These are phyloP conservation scores for Ceratocystis lukuohia DNA, from an alignment of 2,329 filamentous ascomycete genomes.

Conservation along the genomic window DNA sequence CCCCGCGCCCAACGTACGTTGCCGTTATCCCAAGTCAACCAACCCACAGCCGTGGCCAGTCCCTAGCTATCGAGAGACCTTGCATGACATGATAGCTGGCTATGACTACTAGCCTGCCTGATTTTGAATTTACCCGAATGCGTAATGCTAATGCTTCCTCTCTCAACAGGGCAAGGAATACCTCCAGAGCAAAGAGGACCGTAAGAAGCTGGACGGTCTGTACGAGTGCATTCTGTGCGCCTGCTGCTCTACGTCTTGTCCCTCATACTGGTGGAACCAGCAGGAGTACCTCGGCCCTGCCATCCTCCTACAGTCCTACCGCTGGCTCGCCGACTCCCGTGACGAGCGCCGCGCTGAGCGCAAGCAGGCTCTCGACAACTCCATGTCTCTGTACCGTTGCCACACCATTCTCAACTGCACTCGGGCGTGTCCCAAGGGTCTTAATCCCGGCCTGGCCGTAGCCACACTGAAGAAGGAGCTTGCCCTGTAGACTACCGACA, in stretches of 20 bases:
- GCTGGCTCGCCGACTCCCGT: constrained; percentile 89
- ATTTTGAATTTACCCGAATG: neutral
- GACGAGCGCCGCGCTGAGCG: constrained; percentile 81
- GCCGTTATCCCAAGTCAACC: neutral
- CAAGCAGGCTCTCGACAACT: constrained; percentile 88
- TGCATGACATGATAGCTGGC: too few relatives aligned
- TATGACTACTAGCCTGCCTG: neutral
- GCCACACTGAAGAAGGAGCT: constrained; percentile 98
- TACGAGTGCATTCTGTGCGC: constrained; percentile 99
- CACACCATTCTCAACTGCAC: constrained; percentile 99
- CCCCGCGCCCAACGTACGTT: constrained; percentile 64
- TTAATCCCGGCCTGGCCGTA: constrained; percentile 91
- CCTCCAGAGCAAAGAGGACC: constrained; percentile 81
- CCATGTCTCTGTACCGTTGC: constrained; percentile 96
- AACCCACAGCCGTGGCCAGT: too few relatives aligned
- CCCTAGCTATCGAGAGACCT: too few relatives aligned
- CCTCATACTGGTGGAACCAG: constrained; percentile 99
- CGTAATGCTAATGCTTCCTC: constrained; percentile 1
- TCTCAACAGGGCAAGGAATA: constrained; percentile 66
- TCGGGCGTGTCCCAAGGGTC: constrained; percentile 90
- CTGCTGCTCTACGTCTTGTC: constrained; percentile 97
- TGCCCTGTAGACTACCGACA: constrained; percentile 33
- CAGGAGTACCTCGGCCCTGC: constrained; percentile 97
- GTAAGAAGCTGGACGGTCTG: constrained; percentile 90
- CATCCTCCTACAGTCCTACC: constrained; percentile 92